These are phyloP conservation scores for Oldenlandia corymbosa DNA, from an alignment of 257 asterid genomes.

Conservation along the genomic window DNA sequence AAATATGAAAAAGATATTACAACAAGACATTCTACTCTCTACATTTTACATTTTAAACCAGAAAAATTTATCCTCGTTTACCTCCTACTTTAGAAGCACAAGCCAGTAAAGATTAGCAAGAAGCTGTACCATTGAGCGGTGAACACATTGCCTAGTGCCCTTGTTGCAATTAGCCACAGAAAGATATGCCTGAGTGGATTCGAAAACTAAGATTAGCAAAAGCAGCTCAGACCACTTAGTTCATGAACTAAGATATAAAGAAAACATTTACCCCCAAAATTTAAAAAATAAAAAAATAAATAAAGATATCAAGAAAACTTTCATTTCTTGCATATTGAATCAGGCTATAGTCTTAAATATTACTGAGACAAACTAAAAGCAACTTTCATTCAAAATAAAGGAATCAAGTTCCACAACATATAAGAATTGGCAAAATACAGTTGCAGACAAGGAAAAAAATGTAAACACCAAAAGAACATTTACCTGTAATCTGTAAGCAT, in stretches of 20 bases:
- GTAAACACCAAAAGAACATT: background rate
- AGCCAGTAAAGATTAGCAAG: constrained; percentile 16
- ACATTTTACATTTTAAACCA: constrained; percentile 6
- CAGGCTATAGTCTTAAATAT: background rate
- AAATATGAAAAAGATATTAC: background rate
- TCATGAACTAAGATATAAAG: background rate
- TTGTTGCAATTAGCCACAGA: constrained; percentile 6
- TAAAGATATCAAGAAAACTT: no score
- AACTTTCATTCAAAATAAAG: background rate
- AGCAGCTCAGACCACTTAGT: background rate
- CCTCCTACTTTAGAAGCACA: constrained; percentile 25
- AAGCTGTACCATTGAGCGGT: constrained; percentile 17
- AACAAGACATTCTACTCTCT: constrained; percentile 6
- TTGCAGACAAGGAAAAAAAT: background rate
- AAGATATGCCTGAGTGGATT: background rate
- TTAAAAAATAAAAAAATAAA: no score
- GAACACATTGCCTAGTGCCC: constrained; percentile 15
- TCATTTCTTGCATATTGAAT: no score
- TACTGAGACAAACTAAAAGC: background rate
- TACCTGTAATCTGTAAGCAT: constrained; percentile 35
- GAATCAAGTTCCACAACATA: background rate
- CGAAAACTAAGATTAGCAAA: background rate
- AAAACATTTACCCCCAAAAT: no score
- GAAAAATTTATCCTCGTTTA: constrained; percentile 22
- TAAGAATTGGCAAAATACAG: background rate